Base-by-base conservation (phyloP, 306 rosid species). In the Amphicarpaea edgeworthii region DNA sequence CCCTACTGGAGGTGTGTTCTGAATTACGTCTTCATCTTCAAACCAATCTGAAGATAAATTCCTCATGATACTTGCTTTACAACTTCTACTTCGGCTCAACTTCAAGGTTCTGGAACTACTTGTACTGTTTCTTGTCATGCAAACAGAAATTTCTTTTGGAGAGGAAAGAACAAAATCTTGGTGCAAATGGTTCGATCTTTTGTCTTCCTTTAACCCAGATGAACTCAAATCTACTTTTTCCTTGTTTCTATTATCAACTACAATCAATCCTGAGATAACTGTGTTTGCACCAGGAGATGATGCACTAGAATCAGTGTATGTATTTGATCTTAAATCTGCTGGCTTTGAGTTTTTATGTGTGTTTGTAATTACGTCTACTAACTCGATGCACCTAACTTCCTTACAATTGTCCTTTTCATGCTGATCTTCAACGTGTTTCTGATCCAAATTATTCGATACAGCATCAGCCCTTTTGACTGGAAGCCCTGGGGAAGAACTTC, bases 311-410 rank as follows among this genome's bases (percentile, higher is more conserved):
- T 85, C 75, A 49, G 67, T 30, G 72, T 83, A 85, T 70, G 81
- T 72, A 55, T 73, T 83, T 73, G 81, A 81, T 79, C 84, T 84
- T 60, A 83, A 84, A 78, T 74, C 85, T 73, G 79, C 76, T 5
- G 30, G 70, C 62, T 86, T 82, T 47, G 90, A 61, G 30, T 41
- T 83, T 72, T 41, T 23, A 16, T 79, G 79, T 71, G 84, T 81
- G 64, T 80, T 77, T 73, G 75, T 51, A 63, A 72, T 47, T 14
- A 79, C 24, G 49, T 86, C 90, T 73, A 86, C 96, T 69, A 78
- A 80, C 84, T 86, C 98, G 83, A 89, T 86, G 86, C 97, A 92
- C 65, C 89, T 87, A 75, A 87, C 97, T 78, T 90, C 99, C 88
- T 80, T 90, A 83, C 96, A 90, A 67, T 60, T 67, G 17, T 87